These are phyloP conservation scores for Trichoderma sp. DNA, from an alignment of 2,329 filamentous ascomycete species.

Conservation along the genomic window DNA sequence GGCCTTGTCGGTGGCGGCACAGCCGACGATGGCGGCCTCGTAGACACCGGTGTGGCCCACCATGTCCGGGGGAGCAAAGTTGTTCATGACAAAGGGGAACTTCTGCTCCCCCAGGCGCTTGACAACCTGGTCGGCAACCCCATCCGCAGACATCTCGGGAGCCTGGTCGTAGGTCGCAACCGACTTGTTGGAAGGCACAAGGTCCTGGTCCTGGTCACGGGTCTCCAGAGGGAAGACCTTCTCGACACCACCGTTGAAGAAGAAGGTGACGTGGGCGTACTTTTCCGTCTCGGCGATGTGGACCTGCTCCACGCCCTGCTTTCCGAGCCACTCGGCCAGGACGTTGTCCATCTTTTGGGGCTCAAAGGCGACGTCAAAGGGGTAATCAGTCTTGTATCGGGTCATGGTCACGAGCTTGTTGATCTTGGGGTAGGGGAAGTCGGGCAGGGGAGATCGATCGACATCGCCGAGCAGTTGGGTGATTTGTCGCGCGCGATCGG, in stretches of 20 bases:
- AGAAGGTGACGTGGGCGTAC: constrained; percentile 99
- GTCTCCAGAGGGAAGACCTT: constrained; percentile 92
- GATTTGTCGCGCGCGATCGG: constrained; percentile 94
- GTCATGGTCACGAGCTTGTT: constrained; percentile 91
- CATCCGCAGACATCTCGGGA: constrained; percentile 93
- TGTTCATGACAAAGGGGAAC: constrained; percentile 99
- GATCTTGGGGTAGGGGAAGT: constrained; percentile 93
- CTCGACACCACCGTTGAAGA: constrained; percentile 99
- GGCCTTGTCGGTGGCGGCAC: constrained; percentile 85
- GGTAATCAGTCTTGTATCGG: constrained; percentile 93
- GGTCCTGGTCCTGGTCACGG: constrained; percentile 76
- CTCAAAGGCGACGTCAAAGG: constrained; percentile 88
- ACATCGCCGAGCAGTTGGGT: constrained; percentile 90
- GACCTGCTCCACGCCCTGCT: constrained; percentile 87
- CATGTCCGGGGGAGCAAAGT: constrained; percentile 99
- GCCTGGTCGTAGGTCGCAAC: constrained; percentile 94
- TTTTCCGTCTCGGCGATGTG: constrained; percentile 99
- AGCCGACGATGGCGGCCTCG: constrained; percentile 85
- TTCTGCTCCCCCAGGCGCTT: constrained; percentile 83
- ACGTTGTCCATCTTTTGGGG: constrained; percentile 97
- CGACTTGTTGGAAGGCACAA: constrained; percentile 83
- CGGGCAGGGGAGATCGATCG: constrained; percentile 85
- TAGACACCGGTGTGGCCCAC: constrained; percentile 98
- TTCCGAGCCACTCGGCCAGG: constrained; percentile 93
- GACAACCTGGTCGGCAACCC: constrained; percentile 83